Base-by-base conservation (phyloP, 1,284 basidiomycete species). In the Cystobasidiaceae sp. region DNA sequence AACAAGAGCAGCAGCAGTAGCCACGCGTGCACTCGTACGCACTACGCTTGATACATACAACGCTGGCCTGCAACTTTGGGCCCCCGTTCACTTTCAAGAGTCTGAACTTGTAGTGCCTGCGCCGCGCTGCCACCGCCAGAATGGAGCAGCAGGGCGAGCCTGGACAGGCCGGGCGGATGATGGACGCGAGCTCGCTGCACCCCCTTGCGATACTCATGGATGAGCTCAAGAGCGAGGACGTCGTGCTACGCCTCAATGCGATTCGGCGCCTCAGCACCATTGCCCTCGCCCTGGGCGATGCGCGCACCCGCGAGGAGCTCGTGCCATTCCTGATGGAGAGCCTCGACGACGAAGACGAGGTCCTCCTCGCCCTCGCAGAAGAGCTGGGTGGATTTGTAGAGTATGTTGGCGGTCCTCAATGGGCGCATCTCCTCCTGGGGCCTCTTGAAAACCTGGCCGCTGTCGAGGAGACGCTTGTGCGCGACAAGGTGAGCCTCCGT, bases 181-280 rank as follows among this genome's bases (percentile, higher is more conserved):
- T 64, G 51, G 61, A 64, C 34, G 43, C 61, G 17, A 44, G 23
- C 46, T 54, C 49, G 39, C 50, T 67, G 50, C 65, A 67, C 45
- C 74, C 74, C 32, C 71, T 75, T 27, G 79, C 78, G 54, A 77
- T 93, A 77, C 83, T 93, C 61, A 92, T 94, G 85, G 92, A 96
- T 80, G 92, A 96, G 80, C 82, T 96, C 66, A 88, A 91, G 76
- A 90, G 90, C 52, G 93, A 97, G 76, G 96, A 99, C 79, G 94
- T 98, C 66, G 80, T 81, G 82, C 81, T 97, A 61, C 88, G 96
- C 58, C 82, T 99, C 73, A 96, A 96, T 75, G 94, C 96, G 68
- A 96, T 99, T 73, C 92, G 96, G 79, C 91, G 94, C 78, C 85
- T 99, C 75, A 93, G 93, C 68, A 99, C 96, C 61, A 99, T 99